Evolutionary conservation across 2,329 filamentous ascomycete species (phyloP).

Genomic region (Byssochlamys sp.): DNA sequence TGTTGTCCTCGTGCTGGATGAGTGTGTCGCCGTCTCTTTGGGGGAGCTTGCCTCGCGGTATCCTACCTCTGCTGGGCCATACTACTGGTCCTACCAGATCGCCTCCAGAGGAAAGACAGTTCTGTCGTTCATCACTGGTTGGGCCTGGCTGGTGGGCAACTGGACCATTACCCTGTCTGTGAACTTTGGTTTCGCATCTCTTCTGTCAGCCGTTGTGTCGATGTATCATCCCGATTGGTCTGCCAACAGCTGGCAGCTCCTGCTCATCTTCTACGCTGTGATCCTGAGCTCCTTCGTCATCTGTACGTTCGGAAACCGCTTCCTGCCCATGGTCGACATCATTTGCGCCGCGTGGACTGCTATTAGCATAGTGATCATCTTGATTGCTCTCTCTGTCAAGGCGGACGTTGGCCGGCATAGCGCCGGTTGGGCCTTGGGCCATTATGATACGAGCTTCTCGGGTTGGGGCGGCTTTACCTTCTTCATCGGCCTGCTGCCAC

Average conservation of each 20-base stretch:
- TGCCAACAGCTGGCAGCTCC: conserved; percentile 54
- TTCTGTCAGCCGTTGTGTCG: conserved; percentile 44
- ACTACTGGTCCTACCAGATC: conserved; percentile 48
- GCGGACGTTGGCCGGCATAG: conserved; percentile 47
- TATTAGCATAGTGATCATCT: conserved; percentile 47
- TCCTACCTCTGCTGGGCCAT: conserved; percentile 44
- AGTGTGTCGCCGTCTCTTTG: conserved; percentile 44
- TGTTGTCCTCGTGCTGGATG: conserved; percentile 43
- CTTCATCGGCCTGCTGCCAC: conserved; percentile 53
- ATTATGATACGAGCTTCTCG: conserved; percentile 48
- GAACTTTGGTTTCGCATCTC: conserved; percentile 47
- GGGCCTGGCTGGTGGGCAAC: conserved; percentile 46
- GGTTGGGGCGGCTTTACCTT: conserved; percentile 54
- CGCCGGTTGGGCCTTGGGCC: conserved; percentile 43
- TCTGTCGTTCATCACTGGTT: conserved; percentile 45
- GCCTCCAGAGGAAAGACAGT: conserved; percentile 33
- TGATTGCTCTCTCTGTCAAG: conserved; percentile 48
- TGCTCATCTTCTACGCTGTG: conserved; percentile 61
- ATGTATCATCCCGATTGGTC: conserved; percentile 48
- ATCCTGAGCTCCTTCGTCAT: conserved; percentile 56
- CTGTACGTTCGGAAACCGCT: conserved; percentile 58
- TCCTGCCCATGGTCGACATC: conserved; percentile 55
- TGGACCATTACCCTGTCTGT: conserved; percentile 46
- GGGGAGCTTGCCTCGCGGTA: conserved; percentile 45
- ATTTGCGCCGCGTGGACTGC: conserved; percentile 48